phyloP scores from a whole-genome alignment of 371 early-diverging fungal genomes.

The Entomophthora muscae region DNA sequence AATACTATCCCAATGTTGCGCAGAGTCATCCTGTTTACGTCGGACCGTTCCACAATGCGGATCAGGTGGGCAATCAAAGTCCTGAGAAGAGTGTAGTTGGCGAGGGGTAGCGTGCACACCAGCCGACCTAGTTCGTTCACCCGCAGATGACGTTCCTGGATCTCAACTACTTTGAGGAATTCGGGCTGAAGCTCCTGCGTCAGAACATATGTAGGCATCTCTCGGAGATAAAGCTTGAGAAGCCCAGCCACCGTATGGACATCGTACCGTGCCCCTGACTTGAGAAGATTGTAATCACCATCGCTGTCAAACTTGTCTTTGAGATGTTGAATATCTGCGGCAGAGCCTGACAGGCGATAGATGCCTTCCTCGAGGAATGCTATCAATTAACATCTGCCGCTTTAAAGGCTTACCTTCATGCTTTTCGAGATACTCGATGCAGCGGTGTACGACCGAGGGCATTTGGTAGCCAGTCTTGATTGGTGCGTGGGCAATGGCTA shows the following conservation, averaged over 20 bases:
- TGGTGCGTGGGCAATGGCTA: conserved; percentile 34
- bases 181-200: conserved; percentile 56
- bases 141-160: conserved; percentile 37
- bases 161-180: conserved; percentile 38
- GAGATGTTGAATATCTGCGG: conserved; percentile 42
- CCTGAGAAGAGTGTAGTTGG: conserved; percentile 79
- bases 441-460: conserved; percentile 83
- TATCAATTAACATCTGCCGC: too few relatives aligned
- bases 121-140: conserved; percentile 58
- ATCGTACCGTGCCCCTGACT: conserved; percentile 42
- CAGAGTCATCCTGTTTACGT: conserved; percentile 82
- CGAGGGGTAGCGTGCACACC: conserved; percentile 54
- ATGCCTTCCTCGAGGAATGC: conserved; percentile 84
- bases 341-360: conserved; percentile 75
- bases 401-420: conserved; percentile 33
- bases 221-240: conserved; percentile 80
- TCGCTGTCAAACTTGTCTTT: conserved; percentile 59
- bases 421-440: conserved; percentile 85
- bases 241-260: conserved; percentile 83
- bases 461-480: conserved; percentile 55
- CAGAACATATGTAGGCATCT: conserved; percentile 68
- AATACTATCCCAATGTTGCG: conserved; percentile 90
- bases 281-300: conserved; percentile 24
- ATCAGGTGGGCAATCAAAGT: conserved; percentile 74
- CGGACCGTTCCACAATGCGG: conserved; percentile 60